Base-by-base conservation (phyloP, 257 asterid genomes). In the Nicotiana knightiana region DNA sequence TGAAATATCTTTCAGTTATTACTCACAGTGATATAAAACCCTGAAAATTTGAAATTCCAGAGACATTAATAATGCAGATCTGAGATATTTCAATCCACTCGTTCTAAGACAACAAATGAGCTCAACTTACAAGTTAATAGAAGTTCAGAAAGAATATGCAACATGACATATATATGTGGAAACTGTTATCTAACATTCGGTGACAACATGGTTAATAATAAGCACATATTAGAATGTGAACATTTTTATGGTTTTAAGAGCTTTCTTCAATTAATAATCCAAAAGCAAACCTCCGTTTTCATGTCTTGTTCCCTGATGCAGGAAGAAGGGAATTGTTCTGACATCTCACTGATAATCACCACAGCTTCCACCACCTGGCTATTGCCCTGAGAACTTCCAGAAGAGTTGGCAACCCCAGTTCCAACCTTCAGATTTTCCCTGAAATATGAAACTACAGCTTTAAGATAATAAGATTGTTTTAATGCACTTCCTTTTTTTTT, bases 341-440 rank as follows among this genome's bases (percentile, higher is more conserved):
- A 71, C 76, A 68, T 37, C 75, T 91, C 89, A 61, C 91, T 96
- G 54, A 91, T 78, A 84, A 96, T 87, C 70, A 96, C 86, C 37
- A 93, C 93, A 39, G 87, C 97, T 84, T 96, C 99, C 93, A 91
- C 87, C 84, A 86, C 90, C 82, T 83, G 90, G 70, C 83, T 86
- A 71, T 80, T 82, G 80, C 86, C 84, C 85, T 59, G 89, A 82
- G 70, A 84, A 85, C 84, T 85, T 80, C 86, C 89, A 68, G 88
- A 84, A 87, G 90, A 81, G 79, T 89, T 84, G 32, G 94, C 95
- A 67, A 78, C 82, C 73, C 97, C 99, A 75, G 87, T 84, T 57
- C 98, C 99, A 86, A 94, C 87, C 90, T 90, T 96, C 86, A 92
- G 86, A 85, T 88, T 81, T 84, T 85, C 89, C 86, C 98, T 94